Base-by-base conservation (phyloP, 2,329 filamentous ascomycete species). In the Blumeriella jaapii region DNA sequence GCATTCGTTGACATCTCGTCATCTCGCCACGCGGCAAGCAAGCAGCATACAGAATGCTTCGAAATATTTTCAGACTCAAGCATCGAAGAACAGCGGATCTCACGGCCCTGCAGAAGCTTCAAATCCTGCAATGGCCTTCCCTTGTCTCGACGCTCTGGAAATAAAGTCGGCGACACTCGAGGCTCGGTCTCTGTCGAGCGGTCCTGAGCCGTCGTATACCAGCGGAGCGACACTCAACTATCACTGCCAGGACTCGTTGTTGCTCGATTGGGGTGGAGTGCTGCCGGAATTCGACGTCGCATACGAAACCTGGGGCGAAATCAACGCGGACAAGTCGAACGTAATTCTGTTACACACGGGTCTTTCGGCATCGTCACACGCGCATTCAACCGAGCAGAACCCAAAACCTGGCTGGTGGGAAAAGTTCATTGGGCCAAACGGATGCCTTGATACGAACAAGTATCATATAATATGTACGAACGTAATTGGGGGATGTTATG, bases 391-490 rank as follows among this genome's bases (percentile, higher is more conserved):
- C n/a, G 68, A 73, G 34, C 64, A 68, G 7, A 98, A 98, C 57
- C 72, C 83, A 0, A 82, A 87, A 57, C 81, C 86, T 0, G 91
- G 91, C 3, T 98, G 91, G 91, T 98, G 91, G 91, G 91, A 98
- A 61, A 89, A 82, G 59, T 98, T 98, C 57, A 96, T 98, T 53
- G 91, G 91, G 0, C 82, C 87, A 0, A 85, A 82, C 1, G 70
- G 71, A 13, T 82, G 85, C 8, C 62, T 98, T 7, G 85, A 98
- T 58, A 98, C 91, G 1, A 64, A 89, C 59, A 89, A 85, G 56
- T 93, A 93, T 64, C 84, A 86, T 54, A 64, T 98, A 41, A 84
- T 98, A 42, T 98, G 91, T 62, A 96, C 91, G 7, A 98, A 98
- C 56, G 87, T 96, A 29, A 71, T 98, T 22, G 91, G 91, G 33